A percentile compares a stretch with the other conserved stretches of the same genome.
phyloP scores from a whole-genome alignment of 2,329 filamentous ascomycete species.

The Ascocoryne sarcoides region DNA sequence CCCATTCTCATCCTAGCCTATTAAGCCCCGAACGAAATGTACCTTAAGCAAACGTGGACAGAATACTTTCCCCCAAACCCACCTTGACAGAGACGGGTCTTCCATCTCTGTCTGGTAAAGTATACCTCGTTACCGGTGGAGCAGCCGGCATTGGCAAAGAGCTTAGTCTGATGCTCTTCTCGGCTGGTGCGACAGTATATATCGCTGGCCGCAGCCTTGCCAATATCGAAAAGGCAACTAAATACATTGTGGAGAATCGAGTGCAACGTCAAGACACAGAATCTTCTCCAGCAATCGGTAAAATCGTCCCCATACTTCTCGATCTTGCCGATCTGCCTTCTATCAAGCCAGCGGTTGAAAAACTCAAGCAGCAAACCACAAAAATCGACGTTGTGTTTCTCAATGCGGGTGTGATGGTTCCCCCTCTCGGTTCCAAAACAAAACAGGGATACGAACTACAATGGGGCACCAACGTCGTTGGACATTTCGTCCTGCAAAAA shows the following conservation, averaged over 20 bases:
- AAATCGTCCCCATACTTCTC: constrained; percentile 10
- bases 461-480: constrained; percentile 28
- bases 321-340: constrained; percentile 24
- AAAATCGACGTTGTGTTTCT: constrained; percentile 35
- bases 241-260: constrained; percentile 31
- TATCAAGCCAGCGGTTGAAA: constrained; percentile 20
- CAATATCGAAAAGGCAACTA: constrained; percentile 24
- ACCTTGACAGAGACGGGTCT: constrained; percentile 21
- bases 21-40: too few species aligned
- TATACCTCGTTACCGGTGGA: constrained; percentile 34
- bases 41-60: neutral
- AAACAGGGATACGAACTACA: constrained; percentile 28
- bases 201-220: constrained; percentile 35
- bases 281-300: constrained; percentile 14
- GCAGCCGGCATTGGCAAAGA: constrained; percentile 34
- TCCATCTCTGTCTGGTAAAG: constrained; percentile 31
- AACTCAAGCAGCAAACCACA: constrained; percentile 24
- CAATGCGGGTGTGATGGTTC: constrained; percentile 37
- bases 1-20: too few species aligned
- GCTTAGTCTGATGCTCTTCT: constrained; percentile 40
- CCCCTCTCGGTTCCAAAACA: constrained; percentile 24
- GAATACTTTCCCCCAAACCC: constrained; percentile 3
- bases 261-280: neutral
- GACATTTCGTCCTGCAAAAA: constrained; percentile 29
- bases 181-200: constrained; percentile 39